phyloP scores from a whole-genome alignment of 805 yeast genomes.

The Starmerella apis region DNA sequence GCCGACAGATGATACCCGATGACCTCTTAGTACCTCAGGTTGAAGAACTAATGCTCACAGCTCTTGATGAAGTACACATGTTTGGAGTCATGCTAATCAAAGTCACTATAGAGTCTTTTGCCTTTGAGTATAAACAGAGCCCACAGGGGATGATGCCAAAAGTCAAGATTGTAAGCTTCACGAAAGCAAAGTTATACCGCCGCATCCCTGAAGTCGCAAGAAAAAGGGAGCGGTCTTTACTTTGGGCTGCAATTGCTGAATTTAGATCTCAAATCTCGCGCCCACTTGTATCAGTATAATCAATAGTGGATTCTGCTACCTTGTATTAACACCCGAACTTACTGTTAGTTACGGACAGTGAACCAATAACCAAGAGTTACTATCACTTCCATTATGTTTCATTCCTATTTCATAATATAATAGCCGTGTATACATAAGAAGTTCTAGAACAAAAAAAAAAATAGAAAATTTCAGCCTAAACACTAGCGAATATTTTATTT shows the following conservation, averaged over 20 bases:
- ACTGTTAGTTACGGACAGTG: too few relatives aligned
- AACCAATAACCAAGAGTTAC: too few relatives aligned
- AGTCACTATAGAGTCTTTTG: conserved; percentile 20
- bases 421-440: too few relatives aligned
- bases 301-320: too few relatives aligned
- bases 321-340: too few relatives aligned
- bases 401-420: too few relatives aligned
- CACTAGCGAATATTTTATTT: too few relatives aligned
- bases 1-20: conserved; percentile 15
- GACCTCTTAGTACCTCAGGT: conserved; percentile 17
- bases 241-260: neutral
- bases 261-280: neutral
- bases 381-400: too few relatives aligned
- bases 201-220: conserved; percentile 21
- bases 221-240: conserved; percentile 16
- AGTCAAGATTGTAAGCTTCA: conserved; percentile 22
- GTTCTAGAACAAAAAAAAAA: too few relatives aligned
- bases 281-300: too few relatives aligned
- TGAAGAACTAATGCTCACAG: conserved; percentile 15
- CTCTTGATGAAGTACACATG: conserved; percentile 20
- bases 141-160: neutral
- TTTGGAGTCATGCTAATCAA: conserved; percentile 20
- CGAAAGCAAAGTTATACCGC: conserved; percentile 21
- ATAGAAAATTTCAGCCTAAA: too few relatives aligned
- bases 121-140: conserved; percentile 15